These are phyloP conservation scores for Fusarium avenaceum DNA, from an alignment of 2,329 filamentous ascomycete species.

Conservation along the genomic window DNA sequence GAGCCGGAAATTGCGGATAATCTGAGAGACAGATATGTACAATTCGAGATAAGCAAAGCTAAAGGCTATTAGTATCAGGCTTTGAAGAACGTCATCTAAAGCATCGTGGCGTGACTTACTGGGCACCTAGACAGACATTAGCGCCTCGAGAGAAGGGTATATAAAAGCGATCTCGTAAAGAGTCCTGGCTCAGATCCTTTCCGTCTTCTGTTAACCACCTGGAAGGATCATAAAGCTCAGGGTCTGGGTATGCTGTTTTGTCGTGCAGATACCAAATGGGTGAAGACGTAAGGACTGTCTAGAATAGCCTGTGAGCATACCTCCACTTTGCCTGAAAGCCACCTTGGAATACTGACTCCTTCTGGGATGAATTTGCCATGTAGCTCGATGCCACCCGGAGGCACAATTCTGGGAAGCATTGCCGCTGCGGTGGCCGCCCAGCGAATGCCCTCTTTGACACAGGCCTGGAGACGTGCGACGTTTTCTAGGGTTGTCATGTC, in stretches of 20 bases:
- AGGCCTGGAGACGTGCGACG: conserved; percentile 42
- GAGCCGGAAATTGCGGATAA: neutral
- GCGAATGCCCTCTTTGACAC: conserved; percentile 49
- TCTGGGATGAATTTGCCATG: conserved; percentile 43
- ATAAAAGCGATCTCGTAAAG: conserved; percentile 47
- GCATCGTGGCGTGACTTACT: conserved; percentile 36
- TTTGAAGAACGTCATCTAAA: neutral
- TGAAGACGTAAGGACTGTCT: neutral
- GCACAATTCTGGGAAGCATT: conserved; percentile 49
- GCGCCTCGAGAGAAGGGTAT: conserved; percentile 50
- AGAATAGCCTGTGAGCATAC: neutral
- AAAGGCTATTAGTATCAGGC: neutral
- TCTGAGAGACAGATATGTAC: neutral
- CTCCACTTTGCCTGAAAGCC: neutral
- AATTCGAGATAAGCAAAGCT: neutral
- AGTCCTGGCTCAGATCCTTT: conserved; percentile 17
- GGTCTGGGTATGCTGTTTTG: neutral
- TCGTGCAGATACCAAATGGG: conserved; percentile 6
- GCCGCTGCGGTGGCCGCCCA: conserved; percentile 49
- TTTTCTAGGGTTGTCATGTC: conserved; percentile 42
- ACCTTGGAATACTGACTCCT: conserved; percentile 21
- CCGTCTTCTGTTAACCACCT: conserved; percentile 9
- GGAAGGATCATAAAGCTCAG: neutral
- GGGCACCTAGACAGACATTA: conserved; percentile 48
- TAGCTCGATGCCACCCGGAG: conserved; percentile 41